phyloP scores from a whole-genome alignment of 2,329 filamentous ascomycete species.

The Dactylellina leptospora region DNA sequence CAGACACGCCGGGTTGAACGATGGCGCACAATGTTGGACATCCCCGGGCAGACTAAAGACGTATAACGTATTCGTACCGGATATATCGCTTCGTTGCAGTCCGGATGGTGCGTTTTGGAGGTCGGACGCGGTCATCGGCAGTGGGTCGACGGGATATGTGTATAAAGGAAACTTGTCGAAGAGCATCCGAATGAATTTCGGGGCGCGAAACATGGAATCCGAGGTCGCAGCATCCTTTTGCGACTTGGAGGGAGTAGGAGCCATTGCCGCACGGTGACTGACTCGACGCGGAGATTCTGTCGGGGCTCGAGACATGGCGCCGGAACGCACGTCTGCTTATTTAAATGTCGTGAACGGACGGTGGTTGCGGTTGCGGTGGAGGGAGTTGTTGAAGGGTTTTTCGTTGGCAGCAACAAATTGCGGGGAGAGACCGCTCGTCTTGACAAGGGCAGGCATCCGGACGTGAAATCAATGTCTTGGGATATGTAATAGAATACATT shows the following conservation, averaged over 20 bases:
- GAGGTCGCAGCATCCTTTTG: too few species aligned
- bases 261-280: too few species aligned
- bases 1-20: conserved; percentile 90
- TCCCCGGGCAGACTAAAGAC: conserved; percentile 77
- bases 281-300: too few species aligned
- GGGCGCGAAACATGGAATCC: conserved; percentile 67
- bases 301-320: background rate
- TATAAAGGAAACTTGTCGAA: conserved; percentile 85
- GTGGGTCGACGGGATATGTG: conserved; percentile 76
- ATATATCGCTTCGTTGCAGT: conserved; percentile 57
- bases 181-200: conserved; percentile 78
- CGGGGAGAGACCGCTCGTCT: background rate
- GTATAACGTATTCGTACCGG: conserved; percentile 71
- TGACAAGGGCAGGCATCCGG: too few species aligned
- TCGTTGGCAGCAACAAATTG: background rate
- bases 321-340: too few species aligned
- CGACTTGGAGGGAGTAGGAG: too few species aligned
- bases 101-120: background rate
- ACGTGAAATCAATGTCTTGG: too few species aligned
- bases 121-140: conserved; percentile 64
- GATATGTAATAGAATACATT: conserved; percentile 1
- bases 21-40: conserved; percentile 71
- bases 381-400: background rate
- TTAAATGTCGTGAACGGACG: too few species aligned
- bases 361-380: background rate